Evolutionary conservation across 768 basidiomycete species (phyloP), one percentile per base, ranked within the genome.

Genomic region (Cyclocybe cylindracea): DNA sequence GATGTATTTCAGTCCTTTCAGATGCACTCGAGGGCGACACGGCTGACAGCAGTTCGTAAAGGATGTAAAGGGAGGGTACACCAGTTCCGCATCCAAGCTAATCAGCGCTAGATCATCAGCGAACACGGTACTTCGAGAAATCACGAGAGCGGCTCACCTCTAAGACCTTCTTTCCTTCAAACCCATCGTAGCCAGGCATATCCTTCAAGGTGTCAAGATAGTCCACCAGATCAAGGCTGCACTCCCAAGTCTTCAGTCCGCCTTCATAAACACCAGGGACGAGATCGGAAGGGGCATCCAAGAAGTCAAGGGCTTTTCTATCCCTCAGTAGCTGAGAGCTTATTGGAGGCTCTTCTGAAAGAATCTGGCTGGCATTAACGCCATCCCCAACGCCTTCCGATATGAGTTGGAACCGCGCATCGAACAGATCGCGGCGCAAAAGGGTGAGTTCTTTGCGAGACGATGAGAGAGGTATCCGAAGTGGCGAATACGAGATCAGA

Each of bases 171-270:
- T 78, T 81, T 0, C 86, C 88, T 32, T 58, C 48, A 39, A 70
- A 61, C 34, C 61, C 63, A 29, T 59, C 42, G 18, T 37, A 33
- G 7, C 49, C 35, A 4, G 46, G 45, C 4, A 51, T 46, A 29
- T 59, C 59, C 14, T 62, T 60, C 40, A 75, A 54, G 16, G 67
- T 60, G 48, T 77, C 72, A 10, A 91, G 71, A 58, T 86, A 87
- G 33, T 82, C 76, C 0, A 89, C 90, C 2, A 98, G 75, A 66
- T 98, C 96, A 10, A 94, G 69, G 43, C 91, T 89, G 58, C 93
- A 96, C 67, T 99, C 96, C 96, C 96, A 99, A 2, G 94, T 98
- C 70, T 98, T 98, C 46, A 98, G 67, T 5, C 96, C 96, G 16
- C 96, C 96, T 71, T 99, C 96, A 59, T 99, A 98, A 0, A 94